Base-by-base conservation (phyloP, 2,329 filamentous ascomycete species). In the Fonsecaea multimorphosa region DNA sequence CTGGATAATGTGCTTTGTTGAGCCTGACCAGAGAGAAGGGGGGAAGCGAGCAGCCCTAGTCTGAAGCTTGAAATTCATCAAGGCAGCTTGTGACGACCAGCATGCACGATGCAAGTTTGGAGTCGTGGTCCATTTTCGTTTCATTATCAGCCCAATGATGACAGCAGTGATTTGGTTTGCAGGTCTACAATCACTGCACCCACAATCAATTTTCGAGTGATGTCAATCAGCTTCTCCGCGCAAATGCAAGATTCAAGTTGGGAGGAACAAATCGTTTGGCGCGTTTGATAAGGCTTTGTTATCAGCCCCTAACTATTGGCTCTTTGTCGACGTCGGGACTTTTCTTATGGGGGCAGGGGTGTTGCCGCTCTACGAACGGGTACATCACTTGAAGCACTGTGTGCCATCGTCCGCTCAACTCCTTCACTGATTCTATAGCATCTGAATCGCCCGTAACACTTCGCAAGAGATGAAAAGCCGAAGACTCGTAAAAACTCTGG, bases 131-230 rank as follows among this genome's bases (percentile, higher is more conserved):
- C 14, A 4, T 14, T 6, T 59, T n/a, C n/a, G 34, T 1, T 59
- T 16, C 31, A 27, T 24, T 61, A 62, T 56, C 49, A 32, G 34
- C 34, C 59, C 59, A 55, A 62, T 55, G 34, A 62, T 62, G 36
- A 55, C 38, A 34, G 36, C 14, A 46, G n/a, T 29, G 46, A 61
- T 61, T 44, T 40, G 58, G 24, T 44, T n/a, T 49, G 59, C 51
- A 62, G 49, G 49, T 56, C 40, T 55, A 38, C 49, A 31, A 22
- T n/a, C 8, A 55, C n/a, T n/a, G n/a, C n/a, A n/a, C 29, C 29
- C 29, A 31, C 29, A 31, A 31, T 31, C 49, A 40, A 22, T n/a
- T 24, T 49, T 49, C n/a, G 31, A 40, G 52, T 56, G 59, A 56
- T 62, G 34, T 56, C 51, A 62, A 54, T 27, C 19, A 32, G 9